These are phyloP conservation scores for Mucor indicus DNA, from an alignment of 371 early-diverging fungal species.

Conservation along the genomic window DNA sequence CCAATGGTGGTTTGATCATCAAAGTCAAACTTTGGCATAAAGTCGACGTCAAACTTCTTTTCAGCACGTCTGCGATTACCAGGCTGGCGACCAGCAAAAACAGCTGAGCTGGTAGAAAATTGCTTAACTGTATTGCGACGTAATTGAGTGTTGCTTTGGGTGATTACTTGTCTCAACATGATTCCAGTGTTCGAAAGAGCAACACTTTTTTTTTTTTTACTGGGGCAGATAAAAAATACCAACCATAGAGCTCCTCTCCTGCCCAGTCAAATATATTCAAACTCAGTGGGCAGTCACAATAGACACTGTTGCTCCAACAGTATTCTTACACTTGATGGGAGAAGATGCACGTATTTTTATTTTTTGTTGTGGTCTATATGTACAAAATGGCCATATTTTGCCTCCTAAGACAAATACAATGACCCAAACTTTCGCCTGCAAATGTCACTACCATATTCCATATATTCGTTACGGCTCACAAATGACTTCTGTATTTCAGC, in stretches of 20 bases:
- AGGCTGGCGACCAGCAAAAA: constrained; percentile 36
- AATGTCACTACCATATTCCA: constrained; percentile 56
- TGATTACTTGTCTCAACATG: constrained; percentile 9
- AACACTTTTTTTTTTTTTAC: too few relatives aligned
- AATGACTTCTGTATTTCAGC: constrained; percentile 44
- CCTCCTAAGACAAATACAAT: constrained; percentile 10
- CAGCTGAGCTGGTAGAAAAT: constrained; percentile 28
- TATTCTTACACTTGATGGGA: too few relatives aligned
- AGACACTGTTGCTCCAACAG: too few relatives aligned
- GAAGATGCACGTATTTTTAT: too few relatives aligned
- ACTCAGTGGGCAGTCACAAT: too few relatives aligned
- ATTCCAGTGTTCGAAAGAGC: too few relatives aligned
- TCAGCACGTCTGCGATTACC: constrained; percentile 37
- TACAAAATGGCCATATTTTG: too few relatives aligned
- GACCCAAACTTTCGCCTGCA: constrained; percentile 43
- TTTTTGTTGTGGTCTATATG: too few relatives aligned
- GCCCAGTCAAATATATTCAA: too few relatives aligned
- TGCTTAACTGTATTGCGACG: constrained; percentile 6
- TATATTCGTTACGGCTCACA: constrained; percentile 57
- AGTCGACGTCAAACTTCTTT: constrained; percentile 47
- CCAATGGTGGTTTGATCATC: constrained; percentile 62
- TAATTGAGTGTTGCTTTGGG: background rate
- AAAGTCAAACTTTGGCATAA: constrained; percentile 57
- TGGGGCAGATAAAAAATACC: too few relatives aligned
- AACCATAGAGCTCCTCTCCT: too few relatives aligned